Percentiles rank a stretch among this genome's conserved stretches.
Conservation (phyloP, 2,329 filamentous ascomycete genomes). For the Setomelanomma holmii region DNA sequence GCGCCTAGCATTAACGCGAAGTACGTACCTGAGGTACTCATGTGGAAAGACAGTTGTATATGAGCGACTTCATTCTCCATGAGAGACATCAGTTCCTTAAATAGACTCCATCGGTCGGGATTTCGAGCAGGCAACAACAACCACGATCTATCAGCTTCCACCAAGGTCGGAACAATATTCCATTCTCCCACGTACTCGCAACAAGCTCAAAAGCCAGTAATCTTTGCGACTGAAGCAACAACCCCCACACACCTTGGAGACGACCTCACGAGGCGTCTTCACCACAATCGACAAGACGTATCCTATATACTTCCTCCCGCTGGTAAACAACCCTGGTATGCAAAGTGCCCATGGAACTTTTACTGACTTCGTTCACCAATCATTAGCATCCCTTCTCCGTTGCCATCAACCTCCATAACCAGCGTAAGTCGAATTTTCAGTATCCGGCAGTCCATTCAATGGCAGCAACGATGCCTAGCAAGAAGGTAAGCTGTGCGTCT, state of each 20-base stretch:
- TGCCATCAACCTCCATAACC: conserved; percentile 32
- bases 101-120: too few species aligned
- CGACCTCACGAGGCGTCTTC: conserved; percentile 15
- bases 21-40: conserved; percentile 16
- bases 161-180: too few species aligned
- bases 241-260: conserved; percentile 8
- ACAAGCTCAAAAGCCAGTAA: neutral
- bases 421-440: conserved; percentile 14
- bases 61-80: conserved; percentile 9
- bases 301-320: conserved; percentile 41
- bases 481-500: conserved; percentile 17
- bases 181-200: neutral
- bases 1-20: conserved; percentile 12
- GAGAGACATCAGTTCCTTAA: too few species aligned
- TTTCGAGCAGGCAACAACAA: neutral
- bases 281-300: conserved; percentile 28
- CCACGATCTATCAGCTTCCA: neutral
- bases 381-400: conserved; percentile 40
- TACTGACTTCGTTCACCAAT: too few species aligned
- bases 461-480: conserved; percentile 7
- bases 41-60: conserved; percentile 16
- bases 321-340: too few species aligned
- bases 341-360: too few species aligned
- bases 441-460: conserved; percentile 29
- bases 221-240: neutral